Evolutionary conservation across 1,139 yeast genomes (phyloP).

Genomic region (Hansenula lynferdii): DNA sequence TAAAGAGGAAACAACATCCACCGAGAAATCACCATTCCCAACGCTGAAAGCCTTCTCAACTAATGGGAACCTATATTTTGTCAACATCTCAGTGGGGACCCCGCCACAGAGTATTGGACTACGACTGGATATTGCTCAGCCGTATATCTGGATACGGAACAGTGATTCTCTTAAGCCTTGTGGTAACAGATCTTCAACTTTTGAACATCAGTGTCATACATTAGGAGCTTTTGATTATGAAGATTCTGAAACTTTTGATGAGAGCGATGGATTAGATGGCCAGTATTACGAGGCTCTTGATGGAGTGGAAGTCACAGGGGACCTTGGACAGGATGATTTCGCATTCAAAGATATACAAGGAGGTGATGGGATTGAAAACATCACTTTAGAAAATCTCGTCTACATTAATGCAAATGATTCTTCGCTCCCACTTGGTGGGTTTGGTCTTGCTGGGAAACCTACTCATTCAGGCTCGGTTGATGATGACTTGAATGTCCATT

Average conservation of each 20-base stretch:
- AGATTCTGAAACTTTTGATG: not conserved
- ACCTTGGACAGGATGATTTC: constrained; percentile 7
- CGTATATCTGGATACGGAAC: constrained; percentile 34
- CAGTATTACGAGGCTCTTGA: constrained; percentile 9
- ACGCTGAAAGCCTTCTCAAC: constrained; percentile 2
- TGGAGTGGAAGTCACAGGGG: too few relatives aligned
- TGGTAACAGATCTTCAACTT: too few relatives aligned
- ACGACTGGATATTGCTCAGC: constrained; percentile 37
- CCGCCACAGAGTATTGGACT: constrained; percentile 29
- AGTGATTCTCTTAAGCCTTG: constrained; percentile 6
- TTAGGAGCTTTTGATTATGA: not conserved
- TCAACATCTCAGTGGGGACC: constrained; percentile 30
- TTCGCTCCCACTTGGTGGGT: constrained; percentile 43
- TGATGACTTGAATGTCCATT: constrained; percentile 25
- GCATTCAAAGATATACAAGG: not conserved
- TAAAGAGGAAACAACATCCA: too few relatives aligned
- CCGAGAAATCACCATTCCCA: constrained; percentile 5
- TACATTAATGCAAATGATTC: constrained; percentile 36
- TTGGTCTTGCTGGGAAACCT: constrained; percentile 54
- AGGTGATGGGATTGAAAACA: not conserved
- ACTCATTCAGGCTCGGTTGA: constrained; percentile 10
- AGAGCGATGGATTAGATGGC: too few relatives aligned
- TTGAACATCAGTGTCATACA: too few relatives aligned
- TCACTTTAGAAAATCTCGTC: constrained; percentile 13
- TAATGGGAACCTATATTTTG: constrained; percentile 23